Conservation (phyloP, 176 grass and related monocot genomes). For the Oryza punctata region DNA sequence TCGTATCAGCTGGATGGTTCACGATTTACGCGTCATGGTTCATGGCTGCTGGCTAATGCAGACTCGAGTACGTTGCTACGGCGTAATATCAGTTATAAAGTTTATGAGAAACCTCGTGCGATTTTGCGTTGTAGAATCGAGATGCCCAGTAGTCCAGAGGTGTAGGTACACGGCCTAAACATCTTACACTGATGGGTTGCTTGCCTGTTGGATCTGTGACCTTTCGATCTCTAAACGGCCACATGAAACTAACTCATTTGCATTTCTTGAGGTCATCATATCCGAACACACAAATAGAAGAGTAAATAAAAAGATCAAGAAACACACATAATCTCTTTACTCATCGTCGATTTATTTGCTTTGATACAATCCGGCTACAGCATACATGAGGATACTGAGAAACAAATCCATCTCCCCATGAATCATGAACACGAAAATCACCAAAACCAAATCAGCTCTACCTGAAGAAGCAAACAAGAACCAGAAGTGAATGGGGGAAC, state of each 20-base stretch:
- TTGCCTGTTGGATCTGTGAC: not conserved
- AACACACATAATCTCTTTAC: not conserved
- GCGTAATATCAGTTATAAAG: not conserved
- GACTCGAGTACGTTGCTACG: not conserved
- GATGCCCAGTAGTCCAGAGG: not conserved
- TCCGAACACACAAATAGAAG: not conserved
- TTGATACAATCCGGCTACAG: conserved; percentile 35
- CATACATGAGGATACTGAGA: not conserved
- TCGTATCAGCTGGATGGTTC: too few species aligned
- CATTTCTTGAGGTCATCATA: not conserved
- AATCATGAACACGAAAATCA: not conserved
- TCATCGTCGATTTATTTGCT: conserved; percentile 11
- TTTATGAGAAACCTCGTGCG: not conserved
- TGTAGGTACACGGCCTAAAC: not conserved
- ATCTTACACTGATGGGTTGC: not conserved
- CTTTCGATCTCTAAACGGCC: not conserved
- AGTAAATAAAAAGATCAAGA: not conserved
- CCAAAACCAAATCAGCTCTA: conserved; percentile 19
- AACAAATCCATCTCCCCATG: not conserved
- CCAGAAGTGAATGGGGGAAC: conserved; percentile 66
- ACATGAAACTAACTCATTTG: not conserved
- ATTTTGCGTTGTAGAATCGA: not conserved
- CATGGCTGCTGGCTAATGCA: not conserved
- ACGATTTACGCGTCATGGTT: too few species aligned
- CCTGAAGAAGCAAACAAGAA: conserved; percentile 14